Evolutionary conservation across 129 eudicot genomes (phyloP).

Genomic region (Erigeron canadensis): DNA sequence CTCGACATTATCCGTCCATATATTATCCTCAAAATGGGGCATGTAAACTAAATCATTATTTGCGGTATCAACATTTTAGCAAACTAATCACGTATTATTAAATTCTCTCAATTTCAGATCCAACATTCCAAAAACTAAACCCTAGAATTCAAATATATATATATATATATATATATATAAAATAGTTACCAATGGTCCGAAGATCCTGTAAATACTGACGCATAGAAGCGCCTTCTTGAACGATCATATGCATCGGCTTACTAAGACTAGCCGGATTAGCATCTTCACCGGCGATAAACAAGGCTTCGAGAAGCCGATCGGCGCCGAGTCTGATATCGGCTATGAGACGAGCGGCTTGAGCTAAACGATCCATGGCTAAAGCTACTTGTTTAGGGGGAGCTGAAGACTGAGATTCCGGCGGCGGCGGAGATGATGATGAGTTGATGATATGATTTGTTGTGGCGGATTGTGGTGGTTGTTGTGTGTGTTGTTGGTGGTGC

Average conservation of each 20-base stretch:
- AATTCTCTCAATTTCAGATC: too few species aligned
- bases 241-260: slow-evolving; percentile 56
- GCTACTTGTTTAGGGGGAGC: slow-evolving; percentile 97
- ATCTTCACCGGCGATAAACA: slow-evolving; percentile 60
- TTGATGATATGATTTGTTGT: slow-evolving; percentile 25
- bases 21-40: too few species aligned
- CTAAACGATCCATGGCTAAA: slow-evolving; percentile 78
- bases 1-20: too few species aligned
- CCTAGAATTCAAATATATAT: background rate
- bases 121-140: background rate
- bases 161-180: background rate
- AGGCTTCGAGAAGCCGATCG: slow-evolving; percentile 93
- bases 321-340: slow-evolving; percentile 93
- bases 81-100: too few species aligned
- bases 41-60: too few species aligned
- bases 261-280: slow-evolving; percentile 44
- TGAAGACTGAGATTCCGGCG: slow-evolving; percentile 28
- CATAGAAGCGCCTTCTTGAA: slow-evolving; percentile 74
- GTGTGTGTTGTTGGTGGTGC: slow-evolving; percentile 39
- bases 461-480: slow-evolving; percentile 30
- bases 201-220: slow-evolving; percentile 80
- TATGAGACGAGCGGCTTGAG: slow-evolving; percentile 77
- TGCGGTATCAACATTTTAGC: too few species aligned
- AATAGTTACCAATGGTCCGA: slow-evolving; percentile 61
- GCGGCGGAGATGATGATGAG: slow-evolving; percentile 24